phyloP scores from a whole-genome alignment of 495 filamentous ascomycete species.

The Echria macrotheca region DNA sequence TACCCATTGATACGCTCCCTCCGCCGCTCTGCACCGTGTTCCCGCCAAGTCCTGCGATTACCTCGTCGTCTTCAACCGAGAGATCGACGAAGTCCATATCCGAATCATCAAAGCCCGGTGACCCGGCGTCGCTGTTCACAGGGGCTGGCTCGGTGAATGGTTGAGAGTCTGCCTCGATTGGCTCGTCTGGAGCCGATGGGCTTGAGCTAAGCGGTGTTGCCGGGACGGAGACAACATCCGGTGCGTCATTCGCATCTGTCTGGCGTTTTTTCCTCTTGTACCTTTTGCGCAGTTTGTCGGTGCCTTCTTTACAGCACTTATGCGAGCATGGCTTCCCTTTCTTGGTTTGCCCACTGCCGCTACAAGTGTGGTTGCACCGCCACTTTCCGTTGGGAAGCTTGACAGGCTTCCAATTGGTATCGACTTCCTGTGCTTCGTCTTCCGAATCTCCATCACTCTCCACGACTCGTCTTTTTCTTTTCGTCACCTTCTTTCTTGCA shows the following conservation, averaged over 20 bases:
- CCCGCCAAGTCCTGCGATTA: no score
- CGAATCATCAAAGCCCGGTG: constrained; percentile 5
- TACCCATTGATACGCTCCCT: no score
- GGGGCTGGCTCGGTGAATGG: neutral
- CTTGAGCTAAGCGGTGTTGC: no score
- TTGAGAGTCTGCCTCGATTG: neutral
- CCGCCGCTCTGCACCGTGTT: no score
- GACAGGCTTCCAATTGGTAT: constrained; percentile 35
- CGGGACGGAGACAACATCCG: no score
- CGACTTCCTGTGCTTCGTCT: constrained; percentile 18
- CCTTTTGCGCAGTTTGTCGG: constrained; percentile 68
- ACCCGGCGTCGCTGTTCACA: neutral
- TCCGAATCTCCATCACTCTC: neutral
- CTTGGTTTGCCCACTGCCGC: constrained; percentile 63
- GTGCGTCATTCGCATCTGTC: no score
- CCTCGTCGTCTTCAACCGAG: constrained; percentile 16
- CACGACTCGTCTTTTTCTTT: neutral
- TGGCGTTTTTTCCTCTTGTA: neutral
- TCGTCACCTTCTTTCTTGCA: neutral
- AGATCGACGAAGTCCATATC: constrained; percentile 38
- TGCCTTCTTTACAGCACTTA: constrained; percentile 80
- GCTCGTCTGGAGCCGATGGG: no score
- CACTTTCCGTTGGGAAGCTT: constrained; percentile 78
- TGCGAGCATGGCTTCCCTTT: constrained; percentile 51
- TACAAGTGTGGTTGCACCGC: constrained; percentile 76